A percentile compares a stretch with the other conserved stretches of the same genome.
Evolutionary conservation across 2,329 filamentous ascomycete species (phyloP).

Genomic region (Aspergillus sp.): DNA sequence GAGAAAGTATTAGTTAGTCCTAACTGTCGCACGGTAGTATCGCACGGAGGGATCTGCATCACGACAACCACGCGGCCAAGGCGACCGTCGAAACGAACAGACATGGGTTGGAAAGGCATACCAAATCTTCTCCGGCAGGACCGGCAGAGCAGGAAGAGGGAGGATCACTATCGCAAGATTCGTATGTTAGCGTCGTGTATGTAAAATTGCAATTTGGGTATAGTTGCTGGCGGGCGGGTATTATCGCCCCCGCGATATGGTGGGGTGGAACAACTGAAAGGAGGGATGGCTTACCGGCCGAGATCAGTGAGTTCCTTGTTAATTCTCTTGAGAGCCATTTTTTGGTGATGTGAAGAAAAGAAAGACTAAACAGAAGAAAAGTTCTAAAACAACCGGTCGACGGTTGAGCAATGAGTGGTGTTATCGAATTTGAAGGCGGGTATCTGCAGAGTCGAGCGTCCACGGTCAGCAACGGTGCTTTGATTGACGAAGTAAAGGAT

Average conservation of each 20-base stretch:
- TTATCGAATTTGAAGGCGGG: slow-evolving; percentile 18
- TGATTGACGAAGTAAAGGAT: neutral
- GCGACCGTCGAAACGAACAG: slow-evolving; percentile 14
- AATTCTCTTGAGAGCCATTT: slow-evolving; percentile 54
- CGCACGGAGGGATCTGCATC: slow-evolving; percentile 2
- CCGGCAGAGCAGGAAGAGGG: slow-evolving; percentile 98
- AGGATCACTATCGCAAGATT: slow-evolving; percentile 70
- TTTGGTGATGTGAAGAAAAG: slow-evolving; percentile 22
- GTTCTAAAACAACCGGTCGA: slow-evolving; percentile 8
- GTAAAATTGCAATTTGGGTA: neutral
- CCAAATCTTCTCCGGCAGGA: slow-evolving; percentile 94
- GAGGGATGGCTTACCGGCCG: slow-evolving; percentile 45
- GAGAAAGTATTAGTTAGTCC: slow-evolving; percentile 32
- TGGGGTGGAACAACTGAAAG: slow-evolving; percentile 16
- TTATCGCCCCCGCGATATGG: slow-evolving; percentile 21
- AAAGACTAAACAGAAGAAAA: slow-evolving; percentile 11
- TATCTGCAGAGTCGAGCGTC: slow-evolving; percentile 18
- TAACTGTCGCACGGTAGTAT: neutral
- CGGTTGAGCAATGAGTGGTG: slow-evolving; percentile 7
- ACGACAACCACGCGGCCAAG: slow-evolving; percentile 25
- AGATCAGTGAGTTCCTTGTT: slow-evolving; percentile 56
- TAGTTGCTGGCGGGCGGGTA: neutral
- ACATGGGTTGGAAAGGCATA: slow-evolving; percentile 52
- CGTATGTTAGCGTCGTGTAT: slow-evolving; percentile 10
- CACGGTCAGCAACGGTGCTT: slow-evolving; percentile 7